phyloP scores from a whole-genome alignment of 345 rosid species.

The Sonneratia alba region DNA sequence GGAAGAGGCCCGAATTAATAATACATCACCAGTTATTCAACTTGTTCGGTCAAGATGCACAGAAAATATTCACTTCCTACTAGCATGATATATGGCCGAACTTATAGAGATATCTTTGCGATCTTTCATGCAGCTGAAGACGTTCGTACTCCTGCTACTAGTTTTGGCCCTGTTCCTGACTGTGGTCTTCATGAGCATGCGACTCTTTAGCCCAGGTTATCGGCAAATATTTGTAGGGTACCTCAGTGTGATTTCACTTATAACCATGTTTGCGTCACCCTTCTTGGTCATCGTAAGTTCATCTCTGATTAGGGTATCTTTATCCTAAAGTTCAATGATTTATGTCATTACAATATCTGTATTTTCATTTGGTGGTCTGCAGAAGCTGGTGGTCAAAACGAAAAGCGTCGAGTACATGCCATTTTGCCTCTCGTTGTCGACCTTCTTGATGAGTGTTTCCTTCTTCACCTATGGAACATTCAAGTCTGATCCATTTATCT shows the following conservation, averaged over 20 bases:
- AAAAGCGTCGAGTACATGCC: slow-evolving; percentile 52
- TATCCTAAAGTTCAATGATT: too few relatives aligned
- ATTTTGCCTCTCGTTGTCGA: slow-evolving; percentile 38
- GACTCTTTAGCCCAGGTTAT: too few relatives aligned
- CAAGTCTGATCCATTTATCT: slow-evolving; percentile 33
- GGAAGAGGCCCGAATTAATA: too few relatives aligned
- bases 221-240: slow-evolving; percentile 29
- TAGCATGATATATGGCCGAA: too few relatives aligned
- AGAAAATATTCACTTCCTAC: too few relatives aligned
- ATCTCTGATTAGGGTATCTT: background rate
- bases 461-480: slow-evolving; percentile 32
- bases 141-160: slow-evolving; percentile 24
- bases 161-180: slow-evolving; percentile 18
- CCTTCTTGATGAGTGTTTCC: slow-evolving; percentile 41
- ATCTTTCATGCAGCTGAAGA: slow-evolving; percentile 27
- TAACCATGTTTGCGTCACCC: slow-evolving; percentile 43
- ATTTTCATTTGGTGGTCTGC: background rate
- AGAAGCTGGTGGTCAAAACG: slow-evolving; percentile 40
- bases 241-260: slow-evolving; percentile 39
- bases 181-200: slow-evolving; percentile 8
- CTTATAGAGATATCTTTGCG: too few relatives aligned
- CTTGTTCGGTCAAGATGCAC: too few relatives aligned
- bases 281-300: slow-evolving; percentile 37
- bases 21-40: too few relatives aligned
- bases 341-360: too few relatives aligned